A percentile compares a stretch with the other conserved stretches of the same genome.
Conservation (phyloP, 164 flowering plant genomes). For the Sextonia rubra region DNA sequence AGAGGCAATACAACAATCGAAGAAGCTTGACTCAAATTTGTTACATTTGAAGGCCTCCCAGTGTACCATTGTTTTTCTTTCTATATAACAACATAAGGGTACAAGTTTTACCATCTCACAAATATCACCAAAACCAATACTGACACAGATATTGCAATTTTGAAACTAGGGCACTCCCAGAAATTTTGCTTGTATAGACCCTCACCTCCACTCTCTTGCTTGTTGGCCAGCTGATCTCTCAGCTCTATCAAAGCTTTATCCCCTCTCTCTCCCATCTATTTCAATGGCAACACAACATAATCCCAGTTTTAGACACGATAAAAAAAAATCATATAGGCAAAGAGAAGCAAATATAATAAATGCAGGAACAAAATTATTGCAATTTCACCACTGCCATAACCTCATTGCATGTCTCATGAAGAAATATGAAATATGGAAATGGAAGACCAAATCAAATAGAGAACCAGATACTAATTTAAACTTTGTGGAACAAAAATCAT, state of each 20-base stretch:
- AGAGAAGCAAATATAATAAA: neutral
- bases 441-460: neutral
- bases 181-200: constrained; percentile 51
- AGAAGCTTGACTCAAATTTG: neutral
- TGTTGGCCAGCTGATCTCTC: constrained; percentile 58
- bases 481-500: neutral
- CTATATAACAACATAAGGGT: neutral
- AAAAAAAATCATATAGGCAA: neutral
- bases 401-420: neutral
- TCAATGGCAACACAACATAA: constrained; percentile 4
- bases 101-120: constrained; percentile 52
- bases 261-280: constrained; percentile 79
- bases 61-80: neutral
- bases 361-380: neutral
- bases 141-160: constrained; percentile 75
- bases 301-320: neutral
- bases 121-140: constrained; percentile 78
- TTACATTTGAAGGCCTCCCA: neutral
- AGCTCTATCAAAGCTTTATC: constrained; percentile 82
- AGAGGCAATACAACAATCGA: neutral
- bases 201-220: constrained; percentile 30
- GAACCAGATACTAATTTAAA: neutral
- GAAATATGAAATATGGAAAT: neutral
- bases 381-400: neutral
- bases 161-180: constrained; percentile 86